Base-by-base conservation (phyloP, 2,329 filamentous ascomycete species). In the Ascomycota sp. region DNA sequence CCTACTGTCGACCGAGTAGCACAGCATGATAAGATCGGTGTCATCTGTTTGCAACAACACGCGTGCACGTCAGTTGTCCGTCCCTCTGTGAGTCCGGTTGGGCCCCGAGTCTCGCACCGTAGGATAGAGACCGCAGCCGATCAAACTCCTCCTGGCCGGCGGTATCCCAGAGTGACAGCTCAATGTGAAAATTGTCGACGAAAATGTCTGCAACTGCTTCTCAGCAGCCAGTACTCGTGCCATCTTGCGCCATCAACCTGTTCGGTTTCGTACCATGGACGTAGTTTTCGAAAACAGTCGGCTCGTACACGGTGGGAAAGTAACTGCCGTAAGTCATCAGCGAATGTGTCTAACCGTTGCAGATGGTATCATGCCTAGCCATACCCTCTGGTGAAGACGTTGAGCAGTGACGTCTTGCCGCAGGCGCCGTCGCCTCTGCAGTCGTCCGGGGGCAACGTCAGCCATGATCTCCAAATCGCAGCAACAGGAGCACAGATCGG, bases 111-210 rank as follows among this genome's bases (percentile, higher is more conserved):
- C 16, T 29, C 39, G 8, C 51, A 65, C 84, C 89, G 57, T 98
- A 98, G 33, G 84, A 93, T 36, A 98, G 71, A 41, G 83, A 92
- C 49, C 89, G 79, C 55, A 98, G 61, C 35, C 89, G 75, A 58
- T 98, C 89, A 60, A 95, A 98, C 68, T 98, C 89, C 63, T 98
- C 89, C 59, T 98, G 89, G 24, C 89, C 89, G 29, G 89, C 89
- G 0, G 89, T 98, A 55, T 98, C 89, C 89, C 89, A 98, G 38
- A 98, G 68, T 38, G 86, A 93, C 36, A 98, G 67, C 56, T 98
- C 89, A 54, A 98, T 92, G 58, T 95, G 86, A 34, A 84, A 80
- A 51, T 77, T 84, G 53, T 98, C 89, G 53, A 98, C 89, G 56
- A 92, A 98, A 55, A 98, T 93, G 54, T 98, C 86, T 89, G 46